These are phyloP conservation scores for Leccinum arenicola DNA, from an alignment of 768 basidiomycete species.

Conservation along the genomic window DNA sequence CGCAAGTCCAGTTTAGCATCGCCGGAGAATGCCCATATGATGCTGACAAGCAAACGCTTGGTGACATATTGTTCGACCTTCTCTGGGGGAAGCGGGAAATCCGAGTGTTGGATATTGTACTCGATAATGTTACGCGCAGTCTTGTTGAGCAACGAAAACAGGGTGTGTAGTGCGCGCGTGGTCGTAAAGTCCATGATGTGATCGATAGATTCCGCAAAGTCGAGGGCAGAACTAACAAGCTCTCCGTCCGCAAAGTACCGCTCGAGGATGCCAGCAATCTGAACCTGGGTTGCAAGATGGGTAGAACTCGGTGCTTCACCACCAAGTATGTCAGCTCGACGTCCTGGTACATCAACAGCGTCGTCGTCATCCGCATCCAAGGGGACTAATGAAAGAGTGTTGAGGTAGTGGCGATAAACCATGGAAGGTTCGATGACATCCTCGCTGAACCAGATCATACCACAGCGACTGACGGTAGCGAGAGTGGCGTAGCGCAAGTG, in stretches of 20 bases:
- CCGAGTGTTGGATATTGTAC: conserved; percentile 91
- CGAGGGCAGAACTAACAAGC: conserved; percentile 74
- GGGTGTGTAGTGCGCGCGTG: conserved; percentile 88
- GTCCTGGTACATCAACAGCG: conserved; percentile 54
- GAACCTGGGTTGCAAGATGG: conserved; percentile 72
- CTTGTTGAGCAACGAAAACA: conserved; percentile 97
- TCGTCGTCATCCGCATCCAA: conserved; percentile 93
- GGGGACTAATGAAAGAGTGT: conserved; percentile 67
- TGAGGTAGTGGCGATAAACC: conserved; percentile 89
- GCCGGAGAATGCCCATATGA: conserved; percentile 98
- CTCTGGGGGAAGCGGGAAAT: conserved; percentile 86
- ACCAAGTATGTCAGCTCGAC: conserved; percentile 46
- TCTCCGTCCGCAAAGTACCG: conserved; percentile 82
- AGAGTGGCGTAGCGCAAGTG: conserved; percentile 95
- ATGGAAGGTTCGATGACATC: conserved; percentile 89
- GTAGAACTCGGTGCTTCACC: conserved; percentile 52
- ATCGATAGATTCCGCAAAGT: conserved; percentile 79
- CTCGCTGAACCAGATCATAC: conserved; percentile 99
- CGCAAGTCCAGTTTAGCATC: conserved; percentile 91
- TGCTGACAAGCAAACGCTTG: conserved; percentile 84
- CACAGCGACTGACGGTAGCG: conserved; percentile 98
- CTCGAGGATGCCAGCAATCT: conserved; percentile 71
- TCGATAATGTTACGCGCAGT: conserved; percentile 90
- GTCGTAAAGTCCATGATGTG: conserved; percentile 99
- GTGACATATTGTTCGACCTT: conserved; percentile 88